Base-by-base conservation (phyloP, 768 basidiomycete species). In the Tylopilus balloui region DNA sequence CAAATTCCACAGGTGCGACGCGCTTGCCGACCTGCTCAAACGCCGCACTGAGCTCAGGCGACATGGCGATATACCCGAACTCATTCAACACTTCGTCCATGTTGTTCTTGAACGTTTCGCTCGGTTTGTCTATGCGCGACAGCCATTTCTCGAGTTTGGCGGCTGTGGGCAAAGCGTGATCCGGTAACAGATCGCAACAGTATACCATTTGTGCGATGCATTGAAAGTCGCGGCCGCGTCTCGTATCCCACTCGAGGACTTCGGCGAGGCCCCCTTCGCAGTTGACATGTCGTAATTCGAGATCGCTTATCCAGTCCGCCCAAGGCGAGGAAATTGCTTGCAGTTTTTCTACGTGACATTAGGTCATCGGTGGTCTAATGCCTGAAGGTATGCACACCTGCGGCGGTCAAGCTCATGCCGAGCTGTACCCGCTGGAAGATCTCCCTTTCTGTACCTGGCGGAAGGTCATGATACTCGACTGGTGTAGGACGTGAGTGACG, bases 361-460 rank as follows among this genome's bases (percentile, higher is more conserved):
- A 55, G 43, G 6, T n/a, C 21, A 5, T 19, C 17, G 10, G 1
- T 20, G 17, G 9, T 19, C 6, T 0, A n/a, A 27, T 2, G 17
- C 12, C 13, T 9, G 27, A 12, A 19, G 21, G 28, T 14, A 15
- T 45, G 21, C 50, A 29, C 58, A 84, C 88, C 86, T 62, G 88
- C 84, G 19, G 82, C 77, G 8, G 84, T 84, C 40, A 92, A 71
- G 14, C 79, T 71, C 70, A 88, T 80, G 46, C 89, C 89, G 34
- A 92, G 65, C 56, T 92, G 90, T 14, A 92, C 89, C 23, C 90
- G 74, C 56, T 88, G 84, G 59, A 88, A 89, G 19, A 91, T 83
- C 45, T 92, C 89, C 42, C 88, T 79, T 64, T 92, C 88, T 4
- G 73, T 69, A 6, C 73, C 71, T 12, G 78, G 72, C 2, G 73